A percentile compares a stretch with the other conserved stretches of the same genome.
phyloP scores from a whole-genome alignment of 2,329 filamentous ascomycete genomes.

The Calonectria leucothoes region DNA sequence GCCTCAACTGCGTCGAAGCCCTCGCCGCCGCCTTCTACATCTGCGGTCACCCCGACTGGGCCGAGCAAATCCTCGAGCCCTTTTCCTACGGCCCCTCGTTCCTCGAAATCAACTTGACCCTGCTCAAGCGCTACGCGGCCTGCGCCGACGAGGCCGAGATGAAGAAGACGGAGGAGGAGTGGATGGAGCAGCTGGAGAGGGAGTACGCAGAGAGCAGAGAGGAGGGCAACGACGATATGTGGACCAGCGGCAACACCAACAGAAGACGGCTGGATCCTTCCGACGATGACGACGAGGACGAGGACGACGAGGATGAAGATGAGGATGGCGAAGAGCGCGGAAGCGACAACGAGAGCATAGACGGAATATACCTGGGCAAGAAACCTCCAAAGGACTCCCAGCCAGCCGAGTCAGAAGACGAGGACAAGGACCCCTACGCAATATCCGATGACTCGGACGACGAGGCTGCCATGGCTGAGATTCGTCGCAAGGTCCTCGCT shows the following conservation, averaged over 20 bases:
- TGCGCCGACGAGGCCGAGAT: constrained; percentile 85
- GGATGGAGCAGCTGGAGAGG: constrained; percentile 89
- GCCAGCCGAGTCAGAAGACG: constrained; percentile 53
- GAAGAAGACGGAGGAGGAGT: constrained; percentile 86
- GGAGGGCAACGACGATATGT: constrained; percentile 79
- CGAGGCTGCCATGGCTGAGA: constrained; percentile 88
- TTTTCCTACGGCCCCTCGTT: constrained; percentile 93
- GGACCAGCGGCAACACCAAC: constrained; percentile 93
- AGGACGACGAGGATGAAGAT: constrained; percentile 60
- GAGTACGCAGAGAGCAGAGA: constrained; percentile 87
- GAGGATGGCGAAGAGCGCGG: constrained; percentile 61
- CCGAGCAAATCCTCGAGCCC: constrained; percentile 81
- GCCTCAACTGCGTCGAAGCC: constrained; percentile 95
- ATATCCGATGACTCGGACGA: constrained; percentile 87
- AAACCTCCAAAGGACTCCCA: constrained; percentile 51
- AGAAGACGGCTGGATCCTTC: constrained; percentile 66
- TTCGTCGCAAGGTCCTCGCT: constrained; percentile 87
- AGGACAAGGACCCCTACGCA: constrained; percentile 74
- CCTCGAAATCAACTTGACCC: constrained; percentile 85
- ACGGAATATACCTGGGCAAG: constrained; percentile 72
- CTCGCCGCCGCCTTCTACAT: constrained; percentile 93
- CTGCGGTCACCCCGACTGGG: constrained; percentile 92
- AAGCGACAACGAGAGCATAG: constrained; percentile 58
- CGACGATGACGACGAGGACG: constrained; percentile 63
- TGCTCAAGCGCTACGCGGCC: constrained; percentile 86